Evolutionary conservation across 257 asterid species (phyloP).

Genomic region (Ballota nigra): DNA sequence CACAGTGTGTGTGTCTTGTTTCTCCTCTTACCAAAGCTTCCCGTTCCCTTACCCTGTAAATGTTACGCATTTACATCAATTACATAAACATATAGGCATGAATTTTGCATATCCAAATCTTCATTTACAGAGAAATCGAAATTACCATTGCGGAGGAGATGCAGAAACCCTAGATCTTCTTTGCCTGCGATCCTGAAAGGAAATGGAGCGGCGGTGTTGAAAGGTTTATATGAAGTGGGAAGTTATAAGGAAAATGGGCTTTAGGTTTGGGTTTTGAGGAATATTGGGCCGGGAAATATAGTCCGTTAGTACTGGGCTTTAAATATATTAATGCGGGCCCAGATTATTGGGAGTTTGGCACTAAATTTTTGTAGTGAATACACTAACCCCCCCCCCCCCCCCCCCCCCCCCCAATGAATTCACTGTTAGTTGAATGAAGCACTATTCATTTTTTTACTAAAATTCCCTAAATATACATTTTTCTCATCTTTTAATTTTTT

Average conservation of each 20-base stretch:
- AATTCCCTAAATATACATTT: no score
- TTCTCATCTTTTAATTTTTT: no score
- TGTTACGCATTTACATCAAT: neutral
- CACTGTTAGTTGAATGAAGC: no score
- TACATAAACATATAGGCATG: neutral
- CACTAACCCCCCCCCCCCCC: no score
- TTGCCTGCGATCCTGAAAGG: conserved; percentile 2
- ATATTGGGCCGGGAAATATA: conserved; percentile 12
- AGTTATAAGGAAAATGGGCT: neutral
- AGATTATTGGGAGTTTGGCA: neutral
- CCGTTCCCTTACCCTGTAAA: conserved; percentile 42
- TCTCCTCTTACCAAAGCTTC: conserved; percentile 49
- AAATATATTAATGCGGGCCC: neutral
- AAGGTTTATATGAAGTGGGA: conserved; percentile 10
- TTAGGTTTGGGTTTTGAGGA: conserved; percentile 24
- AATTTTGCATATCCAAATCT: neutral
- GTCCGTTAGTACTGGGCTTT: conserved; percentile 7
- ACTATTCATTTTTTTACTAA: no score
- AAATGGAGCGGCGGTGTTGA: conserved; percentile 15
- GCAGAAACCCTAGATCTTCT: conserved; percentile 25
- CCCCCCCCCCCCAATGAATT: no score
- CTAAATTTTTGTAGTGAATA: no score
- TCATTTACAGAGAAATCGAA: neutral
- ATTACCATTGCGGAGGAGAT: conserved; percentile 28
- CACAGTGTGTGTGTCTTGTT: conserved; percentile 55